Evolutionary conservation across 306 rosid genomes (phyloP).

Genomic region (Begonia masoniana): DNA sequence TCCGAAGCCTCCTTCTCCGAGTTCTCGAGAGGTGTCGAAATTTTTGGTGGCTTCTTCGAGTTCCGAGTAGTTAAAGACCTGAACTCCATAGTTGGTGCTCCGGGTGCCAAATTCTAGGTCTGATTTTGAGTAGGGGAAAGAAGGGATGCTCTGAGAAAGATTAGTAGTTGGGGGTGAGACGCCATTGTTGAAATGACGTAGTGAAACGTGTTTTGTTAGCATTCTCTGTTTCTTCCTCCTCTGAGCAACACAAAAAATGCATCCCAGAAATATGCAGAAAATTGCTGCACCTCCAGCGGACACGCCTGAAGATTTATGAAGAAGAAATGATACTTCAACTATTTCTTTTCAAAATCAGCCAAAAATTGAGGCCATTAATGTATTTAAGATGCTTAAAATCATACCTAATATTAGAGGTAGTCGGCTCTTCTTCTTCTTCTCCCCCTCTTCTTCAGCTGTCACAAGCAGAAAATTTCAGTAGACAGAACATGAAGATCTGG

Average conservation of each 20-base stretch:
- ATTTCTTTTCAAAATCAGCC: neutral
- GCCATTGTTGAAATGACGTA: constrained; percentile 30
- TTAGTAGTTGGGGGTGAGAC: constrained; percentile 21
- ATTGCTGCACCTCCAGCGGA: neutral
- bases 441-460: neutral
- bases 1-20: constrained; percentile 96
- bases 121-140: constrained; percentile 39
- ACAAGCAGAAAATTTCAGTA: neutral
- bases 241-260: neutral
- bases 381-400: neutral
- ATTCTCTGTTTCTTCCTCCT: constrained; percentile 27
- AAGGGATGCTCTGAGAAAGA: constrained; percentile 37
- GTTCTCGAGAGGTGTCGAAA: constrained; percentile 53
- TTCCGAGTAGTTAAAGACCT: constrained; percentile 55
- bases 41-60: constrained; percentile 62
- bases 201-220: constrained; percentile 20
- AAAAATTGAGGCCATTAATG: neutral
- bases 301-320: neutral
- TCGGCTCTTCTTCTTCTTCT: neutral
- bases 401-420: neutral
- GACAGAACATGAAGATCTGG: neutral
- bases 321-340: neutral
- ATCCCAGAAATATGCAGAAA: neutral
- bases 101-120: constrained; percentile 21
- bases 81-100: constrained; percentile 54